A percentile compares a stretch with the other conserved stretches of the same genome.
Evolutionary conservation across 1,139 yeast genomes (phyloP).

Genomic region (Candida sp.): DNA sequence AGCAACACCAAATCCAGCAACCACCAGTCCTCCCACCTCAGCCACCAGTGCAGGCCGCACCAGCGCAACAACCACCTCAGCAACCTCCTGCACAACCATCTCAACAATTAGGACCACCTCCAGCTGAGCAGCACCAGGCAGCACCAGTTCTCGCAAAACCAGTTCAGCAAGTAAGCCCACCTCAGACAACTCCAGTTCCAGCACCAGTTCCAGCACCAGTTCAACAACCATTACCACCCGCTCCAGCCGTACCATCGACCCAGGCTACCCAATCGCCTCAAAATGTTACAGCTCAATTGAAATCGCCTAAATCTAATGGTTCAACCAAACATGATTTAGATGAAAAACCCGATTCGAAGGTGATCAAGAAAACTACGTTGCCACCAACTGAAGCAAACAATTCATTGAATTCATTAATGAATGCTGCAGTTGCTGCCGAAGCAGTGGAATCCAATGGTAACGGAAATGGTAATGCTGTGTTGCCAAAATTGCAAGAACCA

Average conservation of each 20-base stretch:
- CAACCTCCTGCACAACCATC: conserved; percentile 3
- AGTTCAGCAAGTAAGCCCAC: not conserved
- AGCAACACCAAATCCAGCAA: conserved; percentile 6
- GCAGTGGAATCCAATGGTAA: conserved; percentile 7
- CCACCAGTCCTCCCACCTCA: conserved; percentile 5
- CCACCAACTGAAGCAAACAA: conserved; percentile 6
- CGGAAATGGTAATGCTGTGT: conserved; percentile 2
- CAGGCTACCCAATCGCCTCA: not conserved
- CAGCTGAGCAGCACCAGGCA: conserved; percentile 4
- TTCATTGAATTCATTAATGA: conserved; percentile 26
- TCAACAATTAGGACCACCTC: conserved; percentile 3
- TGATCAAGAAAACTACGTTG: conserved; percentile 10
- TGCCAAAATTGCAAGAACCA: conserved; percentile 3
- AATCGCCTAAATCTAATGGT: conserved; percentile 4
- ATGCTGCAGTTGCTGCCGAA: conserved; percentile 15
- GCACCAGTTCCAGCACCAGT: conserved; percentile 5
- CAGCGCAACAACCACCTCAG: conserved; percentile 6
- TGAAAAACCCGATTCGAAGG: conserved; percentile 20
- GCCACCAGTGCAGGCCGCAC: conserved; percentile 9
- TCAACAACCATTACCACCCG: conserved; percentile 6
- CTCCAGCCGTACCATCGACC: conserved; percentile 2
- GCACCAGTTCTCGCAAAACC: conserved; percentile 4
- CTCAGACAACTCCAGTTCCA: not conserved
- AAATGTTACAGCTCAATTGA: not conserved
- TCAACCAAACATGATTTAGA: conserved; percentile 34